Conservation (phyloP, 1,284 basidiomycete genomes). For the Testicularia cyperi region DNA sequence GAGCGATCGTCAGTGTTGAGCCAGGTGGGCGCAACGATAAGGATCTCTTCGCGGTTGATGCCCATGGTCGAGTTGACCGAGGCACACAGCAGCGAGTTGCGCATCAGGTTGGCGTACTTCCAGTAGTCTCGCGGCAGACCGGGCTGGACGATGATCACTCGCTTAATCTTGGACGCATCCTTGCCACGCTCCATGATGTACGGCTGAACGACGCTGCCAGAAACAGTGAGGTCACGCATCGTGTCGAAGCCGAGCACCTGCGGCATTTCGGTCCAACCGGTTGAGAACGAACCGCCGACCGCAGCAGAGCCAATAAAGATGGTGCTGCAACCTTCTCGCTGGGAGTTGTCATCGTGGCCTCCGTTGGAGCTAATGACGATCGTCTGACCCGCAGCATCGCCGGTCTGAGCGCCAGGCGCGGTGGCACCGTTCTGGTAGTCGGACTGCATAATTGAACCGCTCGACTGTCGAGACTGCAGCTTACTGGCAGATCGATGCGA, state of each 20-base stretch:
- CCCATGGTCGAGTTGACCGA: slow-evolving; percentile 35
- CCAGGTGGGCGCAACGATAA: slow-evolving; percentile 47
- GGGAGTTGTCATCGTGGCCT: slow-evolving; percentile 49
- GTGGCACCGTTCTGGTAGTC: slow-evolving; percentile 47
- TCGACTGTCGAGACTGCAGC: slow-evolving; percentile 23
- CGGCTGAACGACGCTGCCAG: slow-evolving; percentile 30
- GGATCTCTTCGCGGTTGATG: slow-evolving; percentile 39
- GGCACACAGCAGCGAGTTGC: slow-evolving; percentile 46
- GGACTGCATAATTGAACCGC: slow-evolving; percentile 29
- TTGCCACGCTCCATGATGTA: slow-evolving; percentile 41
- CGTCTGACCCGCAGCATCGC: slow-evolving; percentile 44
- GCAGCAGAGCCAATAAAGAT: slow-evolving; percentile 50
- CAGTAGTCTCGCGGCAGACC: slow-evolving; percentile 48
- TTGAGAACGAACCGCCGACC: slow-evolving; percentile 36
- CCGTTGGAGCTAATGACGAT: slow-evolving; percentile 39
- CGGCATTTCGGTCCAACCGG: slow-evolving; percentile 49
- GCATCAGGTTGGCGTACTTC: slow-evolving; percentile 52
- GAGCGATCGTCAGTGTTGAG: slow-evolving; percentile 29
- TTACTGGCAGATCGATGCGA: slow-evolving; percentile 1
- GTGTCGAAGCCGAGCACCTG: slow-evolving; percentile 53
- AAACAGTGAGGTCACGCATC: slow-evolving; percentile 37
- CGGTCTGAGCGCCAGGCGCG: slow-evolving; percentile 32
- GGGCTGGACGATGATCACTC: slow-evolving; percentile 45
- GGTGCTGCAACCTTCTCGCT: slow-evolving; percentile 41
- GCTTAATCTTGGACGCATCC: slow-evolving; percentile 35